Base-by-base conservation (phyloP, 2,329 filamentous ascomycete genomes). In the Penicillium sp. region DNA sequence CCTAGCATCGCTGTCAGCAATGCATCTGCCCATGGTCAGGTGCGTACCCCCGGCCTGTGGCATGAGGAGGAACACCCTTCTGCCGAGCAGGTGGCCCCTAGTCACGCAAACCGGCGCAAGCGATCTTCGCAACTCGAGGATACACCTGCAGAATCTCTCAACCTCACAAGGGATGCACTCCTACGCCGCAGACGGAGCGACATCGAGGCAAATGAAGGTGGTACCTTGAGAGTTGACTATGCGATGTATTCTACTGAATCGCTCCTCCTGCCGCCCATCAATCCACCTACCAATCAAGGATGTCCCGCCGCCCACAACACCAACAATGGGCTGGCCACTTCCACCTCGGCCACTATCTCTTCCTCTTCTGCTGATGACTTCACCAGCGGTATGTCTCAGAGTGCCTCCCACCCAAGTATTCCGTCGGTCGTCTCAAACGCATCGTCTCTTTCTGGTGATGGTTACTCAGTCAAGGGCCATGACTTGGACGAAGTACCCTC, bases 361-460 rank as follows among this genome's bases (percentile, higher is more conserved):
- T 79, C 78, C 7, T 78, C 77, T 1, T 77, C 77, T n/a, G 73
- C 75, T 35, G 77, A 77, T 53, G 77, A 78, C 53, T 76, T 72
- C 43, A 74, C 73, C 35, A 79, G 77, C 48, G 78, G 77, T 50
- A 78, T 79, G 66, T 79, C 78, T 29, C 77, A 79, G 51, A 78
- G 75, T 62, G 75, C 76, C 41, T 80, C 78, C 9, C 77, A 79
- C 59, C 78, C 77, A 5, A 79, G 78, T 61, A 78, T 80, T 35
- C 77, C 77, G 4, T 77, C 77, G 12, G 76, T 78, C 17, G 63
- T 77, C 17, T 79, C 78, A 0, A 76, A 76, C 29, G 78, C 76
- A 13, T 80, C 78, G 0, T 80, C 78, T 23, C 70, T 79, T 27
- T 79, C 77, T 12, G 74, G 71, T 8, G 77, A 79, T 53, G 71